phyloP scores from a whole-genome alignment of 2,329 filamentous ascomycete species.

The Cercospora beticola region DNA sequence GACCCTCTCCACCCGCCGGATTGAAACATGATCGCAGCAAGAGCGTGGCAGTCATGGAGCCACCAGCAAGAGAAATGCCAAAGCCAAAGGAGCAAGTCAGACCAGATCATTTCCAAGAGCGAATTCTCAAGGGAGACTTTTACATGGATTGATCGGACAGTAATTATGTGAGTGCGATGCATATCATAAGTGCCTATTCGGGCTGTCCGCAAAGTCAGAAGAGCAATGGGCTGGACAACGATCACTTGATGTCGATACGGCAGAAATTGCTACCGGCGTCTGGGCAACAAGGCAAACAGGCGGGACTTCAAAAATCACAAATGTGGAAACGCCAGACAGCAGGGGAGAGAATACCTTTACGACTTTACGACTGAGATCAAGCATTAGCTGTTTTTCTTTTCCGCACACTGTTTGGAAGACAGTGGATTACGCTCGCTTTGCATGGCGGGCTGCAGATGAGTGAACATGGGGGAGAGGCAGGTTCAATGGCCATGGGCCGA shows the following conservation, averaged over 20 bases:
- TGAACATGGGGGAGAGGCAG: not conserved
- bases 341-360: not conserved
- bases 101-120: constrained; percentile 92
- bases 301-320: not conserved
- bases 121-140: constrained; percentile 96
- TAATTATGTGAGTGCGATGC: constrained; percentile 40
- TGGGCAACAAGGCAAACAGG: not conserved
- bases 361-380: constrained; percentile 8
- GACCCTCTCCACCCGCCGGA: constrained; percentile 13
- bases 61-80: constrained; percentile 49
- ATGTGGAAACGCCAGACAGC: not conserved
- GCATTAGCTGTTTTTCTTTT: not conserved
- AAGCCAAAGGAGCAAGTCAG: constrained; percentile 58
- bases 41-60: constrained; percentile 64
- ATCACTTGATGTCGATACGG: not conserved
- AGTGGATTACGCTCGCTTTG: constrained; percentile 1
- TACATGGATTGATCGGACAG: constrained; percentile 69
- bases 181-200: not conserved
- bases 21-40: constrained; percentile 64
- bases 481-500: not conserved
- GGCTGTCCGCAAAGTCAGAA: not conserved
- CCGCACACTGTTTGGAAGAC: not conserved
- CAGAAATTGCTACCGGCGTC: not conserved
- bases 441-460: not conserved
- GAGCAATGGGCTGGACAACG: not conserved